Conservation (phyloP, 441 rosid genomes). For the Metrosideros polymorpha region DNA sequence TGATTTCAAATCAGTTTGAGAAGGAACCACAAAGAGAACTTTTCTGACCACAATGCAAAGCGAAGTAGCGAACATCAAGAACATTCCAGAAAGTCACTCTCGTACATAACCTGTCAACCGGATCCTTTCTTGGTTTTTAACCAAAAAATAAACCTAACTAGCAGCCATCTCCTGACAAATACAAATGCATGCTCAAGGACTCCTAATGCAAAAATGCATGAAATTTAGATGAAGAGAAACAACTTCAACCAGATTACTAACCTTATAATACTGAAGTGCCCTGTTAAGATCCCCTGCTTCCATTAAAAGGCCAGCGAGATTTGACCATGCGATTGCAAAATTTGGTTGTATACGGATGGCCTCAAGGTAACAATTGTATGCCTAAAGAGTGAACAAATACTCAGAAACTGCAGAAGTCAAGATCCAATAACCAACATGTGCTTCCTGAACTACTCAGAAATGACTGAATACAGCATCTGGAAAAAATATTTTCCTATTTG, state of each 20-base stretch:
- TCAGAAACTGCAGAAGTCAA: slow-evolving; percentile 65
- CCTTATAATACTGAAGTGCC: slow-evolving; percentile 98
- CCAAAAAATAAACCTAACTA: neutral
- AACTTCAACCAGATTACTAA: slow-evolving; percentile 12
- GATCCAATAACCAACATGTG: slow-evolving; percentile 63
- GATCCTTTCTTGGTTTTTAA: neutral
- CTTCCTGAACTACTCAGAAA: neutral
- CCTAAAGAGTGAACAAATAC: slow-evolving; percentile 93
- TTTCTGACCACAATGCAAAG: neutral
- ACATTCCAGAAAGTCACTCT: neutral
- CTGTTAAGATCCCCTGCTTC: slow-evolving; percentile 91
- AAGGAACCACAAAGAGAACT: neutral
- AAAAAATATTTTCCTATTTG: slow-evolving; percentile 8
- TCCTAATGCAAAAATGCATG: neutral
- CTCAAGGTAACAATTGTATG: slow-evolving; percentile 92
- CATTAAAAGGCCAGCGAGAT: slow-evolving; percentile 98
- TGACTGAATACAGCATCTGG: slow-evolving; percentile 4
- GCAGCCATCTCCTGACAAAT: neutral
- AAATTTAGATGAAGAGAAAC: neutral
- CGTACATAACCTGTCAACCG: neutral
- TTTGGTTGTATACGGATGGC: slow-evolving; percentile 94
- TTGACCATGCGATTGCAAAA: slow-evolving; percentile 99
- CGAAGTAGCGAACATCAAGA: neutral
- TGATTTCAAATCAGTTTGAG: neutral
- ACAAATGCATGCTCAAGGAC: neutral